Conservation (phyloP, 2,329 filamentous ascomycete genomes). For the Incumbomyces lentus region DNA sequence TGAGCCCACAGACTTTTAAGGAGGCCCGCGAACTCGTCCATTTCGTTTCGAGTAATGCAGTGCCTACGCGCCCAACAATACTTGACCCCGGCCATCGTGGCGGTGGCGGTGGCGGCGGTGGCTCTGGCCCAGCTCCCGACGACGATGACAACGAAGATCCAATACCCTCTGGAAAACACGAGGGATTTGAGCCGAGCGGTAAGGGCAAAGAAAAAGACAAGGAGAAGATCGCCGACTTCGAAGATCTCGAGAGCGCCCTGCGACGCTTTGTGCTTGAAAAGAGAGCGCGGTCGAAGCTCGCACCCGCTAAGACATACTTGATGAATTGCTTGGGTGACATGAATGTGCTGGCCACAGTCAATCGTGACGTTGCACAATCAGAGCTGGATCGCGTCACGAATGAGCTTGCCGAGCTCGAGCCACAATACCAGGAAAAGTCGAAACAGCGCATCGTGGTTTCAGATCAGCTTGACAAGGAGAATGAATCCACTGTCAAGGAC, state of each 20-base stretch:
- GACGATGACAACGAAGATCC: conserved; percentile 38
- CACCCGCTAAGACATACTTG: conserved; percentile 89
- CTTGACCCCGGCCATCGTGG: conserved; percentile 29
- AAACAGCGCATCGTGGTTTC: conserved; percentile 70
- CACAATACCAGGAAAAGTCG: conserved; percentile 71
- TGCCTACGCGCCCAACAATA: conserved; percentile 59
- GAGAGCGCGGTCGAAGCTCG: conserved; percentile 85
- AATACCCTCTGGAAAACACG: conserved; percentile 45
- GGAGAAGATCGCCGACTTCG: conserved; percentile 82
- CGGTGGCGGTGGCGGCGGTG: conserved; percentile 43
- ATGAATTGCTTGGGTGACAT: conserved; percentile 87
- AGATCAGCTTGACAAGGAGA: conserved; percentile 68
- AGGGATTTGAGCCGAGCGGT: conserved; percentile 36
- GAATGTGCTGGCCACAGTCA: conserved; percentile 70
- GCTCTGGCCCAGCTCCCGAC: conserved; percentile 36
- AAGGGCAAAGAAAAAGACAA: conserved; percentile 86
- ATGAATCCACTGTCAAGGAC: conserved; percentile 74
- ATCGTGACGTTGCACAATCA: conserved; percentile 72
- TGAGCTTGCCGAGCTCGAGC: conserved; percentile 74
- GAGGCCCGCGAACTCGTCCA: conserved; percentile 88
- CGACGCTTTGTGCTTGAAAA: conserved; percentile 93
- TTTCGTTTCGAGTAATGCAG: conserved; percentile 94
- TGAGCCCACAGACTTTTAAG: conserved; percentile 91
- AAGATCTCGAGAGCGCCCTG: conserved; percentile 76
- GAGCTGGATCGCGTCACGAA: conserved; percentile 74